Base-by-base conservation (phyloP, 192 early-diverging fungal genomes). In the Coemansia sp. region DNA sequence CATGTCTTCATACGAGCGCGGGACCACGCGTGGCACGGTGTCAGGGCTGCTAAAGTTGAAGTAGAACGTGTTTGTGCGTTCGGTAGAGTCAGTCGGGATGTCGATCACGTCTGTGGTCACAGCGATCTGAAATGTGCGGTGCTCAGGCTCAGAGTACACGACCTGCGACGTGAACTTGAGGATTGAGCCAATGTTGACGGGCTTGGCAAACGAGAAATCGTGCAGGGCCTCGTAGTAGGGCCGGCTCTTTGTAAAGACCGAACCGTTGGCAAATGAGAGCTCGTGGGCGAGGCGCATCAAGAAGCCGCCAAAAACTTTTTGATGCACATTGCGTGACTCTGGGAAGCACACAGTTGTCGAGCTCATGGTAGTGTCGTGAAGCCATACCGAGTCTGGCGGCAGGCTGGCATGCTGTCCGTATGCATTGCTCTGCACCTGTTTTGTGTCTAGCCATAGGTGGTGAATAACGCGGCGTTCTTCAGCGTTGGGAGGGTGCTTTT, bases 241-340 rank as follows among this genome's bases (percentile, higher is more conserved):
- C 24, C 85, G 70, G 36, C 79, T 67, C 20, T 83, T 83, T 31
- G 87, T 76, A 51, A 91, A 91, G 9, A 92, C 68, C 0, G 86
- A 81, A 3, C 86, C 92, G 44, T 89, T 90, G 36, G 88, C 82
- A 71, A 87, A 90, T 5, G 92, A 89, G 0, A 95, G 83, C 75
- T 97, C 95, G 52, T 83, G 90, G 0, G 95, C 95, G 4, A 89
- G 73, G 52, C 89, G 85, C 91, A 97, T 93, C 50, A 95, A 73
- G 46, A 88, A 89, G 36, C 86, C 85, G 42, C 91, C 89, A 82
- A 91, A 92, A 1, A 89, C 84, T 58, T 88, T 88, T 57, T 86
- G 83, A 64, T 95, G 88, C 24, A 93, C 84, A 51, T 94, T 93
- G 28, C 89, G 87, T 31, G 91, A 87, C 51, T 89, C 90, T 14